These are phyloP conservation scores for Yarrowia bubula DNA, from an alignment of 805 yeast genomes.

Conservation along the genomic window DNA sequence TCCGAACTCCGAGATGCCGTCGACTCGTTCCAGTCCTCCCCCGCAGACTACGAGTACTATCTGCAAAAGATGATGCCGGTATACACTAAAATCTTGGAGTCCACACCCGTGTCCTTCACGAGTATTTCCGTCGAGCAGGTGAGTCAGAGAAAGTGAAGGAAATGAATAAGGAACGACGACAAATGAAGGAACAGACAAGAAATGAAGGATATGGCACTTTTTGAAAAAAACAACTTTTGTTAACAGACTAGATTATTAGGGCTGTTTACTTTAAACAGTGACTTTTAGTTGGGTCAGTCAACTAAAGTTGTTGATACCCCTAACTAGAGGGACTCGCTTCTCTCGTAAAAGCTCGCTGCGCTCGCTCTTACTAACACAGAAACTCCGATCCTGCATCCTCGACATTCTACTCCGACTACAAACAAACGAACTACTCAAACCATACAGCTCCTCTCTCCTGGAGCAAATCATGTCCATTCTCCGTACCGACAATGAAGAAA, in stretches of 20 bases:
- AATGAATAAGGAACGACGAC: neutral
- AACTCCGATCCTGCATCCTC: constrained; percentile 69
- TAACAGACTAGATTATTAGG: neutral
- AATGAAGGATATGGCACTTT: no score
- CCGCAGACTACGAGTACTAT: constrained; percentile 74
- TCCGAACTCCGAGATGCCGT: constrained; percentile 84
- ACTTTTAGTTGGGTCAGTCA: no score
- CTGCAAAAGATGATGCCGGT: constrained; percentile 68
- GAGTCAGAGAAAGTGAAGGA: neutral
- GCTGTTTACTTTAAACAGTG: no score
- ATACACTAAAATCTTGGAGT: constrained; percentile 58
- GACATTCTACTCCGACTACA: constrained; percentile 80
- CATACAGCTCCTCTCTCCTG: constrained; percentile 60
- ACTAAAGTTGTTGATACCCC: no score
- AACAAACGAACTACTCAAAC: constrained; percentile 76
- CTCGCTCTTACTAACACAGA: constrained; percentile 43
- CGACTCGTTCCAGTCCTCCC: constrained; percentile 74
- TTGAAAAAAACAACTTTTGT: neutral
- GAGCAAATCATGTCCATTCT: constrained; percentile 59
- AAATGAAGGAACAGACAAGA: no score
- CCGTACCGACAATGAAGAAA: constrained; percentile 85
- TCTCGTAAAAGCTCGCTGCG: no score
- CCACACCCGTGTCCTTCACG: constrained; percentile 70
- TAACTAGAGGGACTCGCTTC: no score
- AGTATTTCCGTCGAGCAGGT: constrained; percentile 59